Evolutionary conservation across 371 early-diverging fungal species (phyloP).

Genomic region (Sporodiniella umbellata): DNA sequence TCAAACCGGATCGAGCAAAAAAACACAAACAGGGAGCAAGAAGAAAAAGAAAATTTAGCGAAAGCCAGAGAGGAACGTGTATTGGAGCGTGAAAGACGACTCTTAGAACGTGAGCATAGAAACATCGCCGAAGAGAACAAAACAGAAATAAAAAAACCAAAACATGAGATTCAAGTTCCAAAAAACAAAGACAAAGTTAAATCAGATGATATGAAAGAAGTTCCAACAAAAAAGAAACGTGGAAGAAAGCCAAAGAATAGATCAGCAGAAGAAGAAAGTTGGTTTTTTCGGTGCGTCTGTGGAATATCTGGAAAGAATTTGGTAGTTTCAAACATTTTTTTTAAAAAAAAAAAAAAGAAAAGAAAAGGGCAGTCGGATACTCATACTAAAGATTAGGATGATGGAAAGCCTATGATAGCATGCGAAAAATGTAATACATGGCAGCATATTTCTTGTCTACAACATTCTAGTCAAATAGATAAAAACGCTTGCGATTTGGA

Average conservation of each 20-base stretch:
- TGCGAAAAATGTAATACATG: conserved; percentile 67
- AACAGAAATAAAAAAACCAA: conserved; percentile 27
- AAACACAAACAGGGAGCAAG: conserved; percentile 31
- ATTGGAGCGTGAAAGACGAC: conserved; percentile 48
- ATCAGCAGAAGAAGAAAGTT: conserved; percentile 48
- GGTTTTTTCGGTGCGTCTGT: conserved; percentile 58
- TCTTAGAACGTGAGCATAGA: conserved; percentile 36
- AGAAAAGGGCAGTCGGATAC: no score
- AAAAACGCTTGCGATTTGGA: conserved; percentile 25
- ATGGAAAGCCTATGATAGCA: conserved; percentile 74
- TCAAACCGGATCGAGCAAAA: conserved; percentile 41
- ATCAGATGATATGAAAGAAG: neutral
- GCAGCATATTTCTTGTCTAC: conserved; percentile 69
- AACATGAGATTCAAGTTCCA: neutral
- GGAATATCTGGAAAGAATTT: conserved; percentile 55
- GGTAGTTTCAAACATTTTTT: conserved; percentile 22
- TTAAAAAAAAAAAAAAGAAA: no score
- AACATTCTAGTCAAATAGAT: conserved; percentile 39
- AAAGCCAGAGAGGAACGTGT: conserved; percentile 52
- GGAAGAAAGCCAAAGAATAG: conserved; percentile 31
- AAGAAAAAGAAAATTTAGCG: conserved; percentile 29
- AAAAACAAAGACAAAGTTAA: neutral
- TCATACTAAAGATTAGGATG: conserved; percentile 43
- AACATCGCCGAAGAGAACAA: conserved; percentile 24
- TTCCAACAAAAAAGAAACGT: conserved; percentile 19